phyloP scores from a whole-genome alignment of 2,329 filamentous ascomycete genomes.

The Torrubiella hemipterigena region DNA sequence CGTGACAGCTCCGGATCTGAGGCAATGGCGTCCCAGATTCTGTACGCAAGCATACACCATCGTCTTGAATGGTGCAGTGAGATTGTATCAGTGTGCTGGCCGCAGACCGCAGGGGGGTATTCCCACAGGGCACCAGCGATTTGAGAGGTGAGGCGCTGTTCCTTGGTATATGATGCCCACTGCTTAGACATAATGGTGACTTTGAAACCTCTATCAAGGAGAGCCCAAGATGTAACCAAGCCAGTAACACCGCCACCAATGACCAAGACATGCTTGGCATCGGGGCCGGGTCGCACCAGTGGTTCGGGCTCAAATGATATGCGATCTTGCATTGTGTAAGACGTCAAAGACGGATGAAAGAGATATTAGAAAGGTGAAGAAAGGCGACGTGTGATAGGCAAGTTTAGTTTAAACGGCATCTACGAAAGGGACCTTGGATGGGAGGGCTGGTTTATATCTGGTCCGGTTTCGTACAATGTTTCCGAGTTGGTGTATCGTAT shows the following conservation, averaged over 20 bases:
- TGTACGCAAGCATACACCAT: not conserved
- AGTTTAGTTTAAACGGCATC: no score
- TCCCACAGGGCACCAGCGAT: constrained; percentile 2
- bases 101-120: not conserved
- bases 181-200: constrained; percentile 1
- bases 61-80: not conserved
- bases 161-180: not conserved
- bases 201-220: not conserved
- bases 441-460: no score
- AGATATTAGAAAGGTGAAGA: no score
- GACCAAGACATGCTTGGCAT: constrained; percentile 8
- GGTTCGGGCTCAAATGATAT: not conserved
- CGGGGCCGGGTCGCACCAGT: not conserved
- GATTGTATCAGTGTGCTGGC: not conserved
- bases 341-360: no score
- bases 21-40: not conserved
- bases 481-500: no score
- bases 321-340: not conserved
- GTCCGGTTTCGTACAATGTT: no score
- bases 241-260: not conserved
- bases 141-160: constrained; percentile 1
- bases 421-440: no score
- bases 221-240: not conserved
- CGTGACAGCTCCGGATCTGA: not conserved
- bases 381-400: no score